Conservation (phyloP, 352 stramenopile genomes). For the Globisporangium polare region DNA sequence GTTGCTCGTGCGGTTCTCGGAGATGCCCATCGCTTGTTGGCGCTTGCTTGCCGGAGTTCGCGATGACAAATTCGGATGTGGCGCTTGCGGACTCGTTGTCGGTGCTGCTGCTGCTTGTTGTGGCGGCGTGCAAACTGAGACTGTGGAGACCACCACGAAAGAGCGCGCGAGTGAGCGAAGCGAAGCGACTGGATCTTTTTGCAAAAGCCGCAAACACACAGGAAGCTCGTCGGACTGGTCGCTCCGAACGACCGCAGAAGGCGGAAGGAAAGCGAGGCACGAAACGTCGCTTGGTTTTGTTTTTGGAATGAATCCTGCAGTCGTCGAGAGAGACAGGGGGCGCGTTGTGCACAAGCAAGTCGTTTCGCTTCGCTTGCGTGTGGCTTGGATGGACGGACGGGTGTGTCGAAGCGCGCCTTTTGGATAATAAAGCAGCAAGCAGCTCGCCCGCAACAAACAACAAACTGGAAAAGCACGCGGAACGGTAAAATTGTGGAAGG, state of each 20-base stretch:
- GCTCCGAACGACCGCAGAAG: background rate
- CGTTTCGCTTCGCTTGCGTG: too few species aligned
- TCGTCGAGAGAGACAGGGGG: too few species aligned
- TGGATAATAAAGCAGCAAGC: too few species aligned
- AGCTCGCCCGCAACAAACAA: too few species aligned
- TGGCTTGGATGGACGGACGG: too few species aligned
- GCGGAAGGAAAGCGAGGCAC: background rate
- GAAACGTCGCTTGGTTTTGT: constrained; percentile 3
- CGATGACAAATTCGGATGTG: background rate
- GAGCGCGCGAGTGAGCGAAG: too few species aligned
- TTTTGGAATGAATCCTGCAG: constrained; percentile 7
- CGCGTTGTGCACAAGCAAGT: too few species aligned
- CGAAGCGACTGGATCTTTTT: too few species aligned
- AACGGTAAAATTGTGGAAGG: too few species aligned
- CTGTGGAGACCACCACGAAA: constrained; percentile 13
- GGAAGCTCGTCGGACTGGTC: background rate
- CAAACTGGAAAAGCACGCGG: too few species aligned
- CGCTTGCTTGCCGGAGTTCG: background rate
- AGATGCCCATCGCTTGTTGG: constrained; percentile 11
- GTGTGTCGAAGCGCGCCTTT: too few species aligned
- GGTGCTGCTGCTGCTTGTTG: background rate
- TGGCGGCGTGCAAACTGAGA: background rate
- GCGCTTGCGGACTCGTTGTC: too few species aligned
- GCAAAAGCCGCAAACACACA: background rate
- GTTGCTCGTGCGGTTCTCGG: constrained; percentile 12